These are phyloP conservation scores for Ordospora pajunii DNA, from an alignment of 371 early-diverging fungal species.

Conservation along the genomic window DNA sequence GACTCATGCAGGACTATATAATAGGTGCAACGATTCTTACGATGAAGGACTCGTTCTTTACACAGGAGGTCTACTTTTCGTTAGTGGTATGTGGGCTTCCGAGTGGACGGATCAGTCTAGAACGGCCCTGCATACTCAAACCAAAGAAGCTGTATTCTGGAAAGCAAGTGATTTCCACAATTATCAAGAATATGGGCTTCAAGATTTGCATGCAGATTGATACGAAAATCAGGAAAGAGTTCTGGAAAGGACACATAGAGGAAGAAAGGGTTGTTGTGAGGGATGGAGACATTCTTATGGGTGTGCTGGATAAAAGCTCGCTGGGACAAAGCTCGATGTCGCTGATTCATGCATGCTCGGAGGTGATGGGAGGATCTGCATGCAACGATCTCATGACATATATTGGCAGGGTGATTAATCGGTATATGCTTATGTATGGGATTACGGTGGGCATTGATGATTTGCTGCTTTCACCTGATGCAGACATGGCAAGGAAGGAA, in stretches of 20 bases:
- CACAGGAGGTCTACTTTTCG: conserved; percentile 78
- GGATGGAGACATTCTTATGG: conserved; percentile 75
- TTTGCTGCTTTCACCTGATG: conserved; percentile 65
- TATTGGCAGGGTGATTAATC: conserved; percentile 80
- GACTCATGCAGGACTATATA: conserved; percentile 97
- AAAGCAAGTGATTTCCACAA: conserved; percentile 70
- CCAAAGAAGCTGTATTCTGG: conserved; percentile 86
- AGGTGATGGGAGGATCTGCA: conserved; percentile 79
- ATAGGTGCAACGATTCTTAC: conserved; percentile 87
- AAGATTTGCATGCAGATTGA: conserved; percentile 75
- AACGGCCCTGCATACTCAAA: conserved; percentile 61
- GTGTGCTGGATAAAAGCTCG: conserved; percentile 90
- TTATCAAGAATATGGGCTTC: conserved; percentile 42
- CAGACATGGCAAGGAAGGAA: conserved; percentile 55
- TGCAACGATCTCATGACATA: conserved; percentile 83
- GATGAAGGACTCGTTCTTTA: conserved; percentile 75
- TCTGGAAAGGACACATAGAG: conserved; percentile 71
- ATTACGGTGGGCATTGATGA: conserved; percentile 98
- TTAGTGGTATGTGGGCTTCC: conserved; percentile 71
- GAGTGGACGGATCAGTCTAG: conserved; percentile 20
- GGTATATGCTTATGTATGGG: conserved; percentile 75
- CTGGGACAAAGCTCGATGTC: conserved; percentile 85
- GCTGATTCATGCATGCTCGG: conserved; percentile 86
- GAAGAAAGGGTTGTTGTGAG: conserved; percentile 72
- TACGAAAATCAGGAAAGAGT: conserved; percentile 68